Conservation (phyloP, 1,139 yeast genomes). For the Suhomyces panamericanus region DNA sequence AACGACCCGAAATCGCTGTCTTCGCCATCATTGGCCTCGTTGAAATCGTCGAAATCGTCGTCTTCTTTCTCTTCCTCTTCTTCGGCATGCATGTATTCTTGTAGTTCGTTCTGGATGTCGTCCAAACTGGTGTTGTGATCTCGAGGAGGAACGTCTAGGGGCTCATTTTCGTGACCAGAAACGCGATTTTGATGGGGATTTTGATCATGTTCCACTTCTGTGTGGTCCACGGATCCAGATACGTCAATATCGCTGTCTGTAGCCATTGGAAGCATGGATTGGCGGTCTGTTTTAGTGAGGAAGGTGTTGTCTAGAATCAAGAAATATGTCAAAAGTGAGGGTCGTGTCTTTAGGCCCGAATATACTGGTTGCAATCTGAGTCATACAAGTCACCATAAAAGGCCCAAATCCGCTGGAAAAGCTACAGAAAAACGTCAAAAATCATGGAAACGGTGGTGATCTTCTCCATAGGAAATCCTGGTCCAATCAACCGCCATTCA, state of each 20-base stretch:
- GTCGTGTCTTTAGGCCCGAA: background rate
- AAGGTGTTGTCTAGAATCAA: background rate
- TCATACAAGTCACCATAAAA: background rate
- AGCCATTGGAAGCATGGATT: background rate
- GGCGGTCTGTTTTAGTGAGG: background rate
- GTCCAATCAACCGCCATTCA: constrained; percentile 41
- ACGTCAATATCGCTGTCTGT: background rate
- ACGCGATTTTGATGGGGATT: background rate
- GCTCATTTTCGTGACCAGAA: background rate
- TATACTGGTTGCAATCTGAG: background rate
- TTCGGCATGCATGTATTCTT: constrained; percentile 6
- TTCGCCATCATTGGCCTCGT: constrained; percentile 20
- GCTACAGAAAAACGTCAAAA: background rate
- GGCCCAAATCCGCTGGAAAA: background rate
- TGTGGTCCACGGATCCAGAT: background rate
- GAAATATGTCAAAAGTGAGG: background rate
- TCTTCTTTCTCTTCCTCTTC: constrained; percentile 10
- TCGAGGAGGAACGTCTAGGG: background rate
- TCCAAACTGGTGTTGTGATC: constrained; percentile 6
- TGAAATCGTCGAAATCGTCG: constrained; percentile 38
- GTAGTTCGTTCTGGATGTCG: constrained; percentile 8
- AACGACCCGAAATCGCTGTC: constrained; percentile 30
- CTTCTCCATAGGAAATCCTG: constrained; percentile 48
- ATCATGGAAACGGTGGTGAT: constrained; percentile 21
- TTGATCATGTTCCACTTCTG: background rate